phyloP scores from a whole-genome alignment of 2,329 filamentous ascomycete species.

The Neurospora crassa region DNA sequence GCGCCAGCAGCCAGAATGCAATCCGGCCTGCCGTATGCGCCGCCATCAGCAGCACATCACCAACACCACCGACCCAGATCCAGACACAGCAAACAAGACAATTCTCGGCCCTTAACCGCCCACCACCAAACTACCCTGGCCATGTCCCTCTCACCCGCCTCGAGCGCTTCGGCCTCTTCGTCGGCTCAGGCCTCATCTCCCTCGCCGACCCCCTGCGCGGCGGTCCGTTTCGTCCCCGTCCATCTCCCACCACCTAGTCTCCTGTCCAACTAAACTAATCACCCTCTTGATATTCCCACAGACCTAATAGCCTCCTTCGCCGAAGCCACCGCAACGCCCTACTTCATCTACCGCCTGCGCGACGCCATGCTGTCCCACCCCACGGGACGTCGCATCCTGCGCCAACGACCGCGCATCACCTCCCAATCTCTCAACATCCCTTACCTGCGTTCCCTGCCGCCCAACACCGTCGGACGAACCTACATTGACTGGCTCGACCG shows the following conservation, averaged over 20 bases:
- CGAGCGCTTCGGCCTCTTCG: slow-evolving; percentile 64
- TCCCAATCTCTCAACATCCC: slow-evolving; percentile 60
- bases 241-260: not conserved
- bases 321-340: slow-evolving; percentile 88
- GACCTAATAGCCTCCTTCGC: slow-evolving; percentile 88
- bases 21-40: slow-evolving; percentile 2
- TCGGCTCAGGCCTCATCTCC: slow-evolving; percentile 54
- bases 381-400: slow-evolving; percentile 84
- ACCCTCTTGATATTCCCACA: too few species aligned
- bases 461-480: slow-evolving; percentile 65
- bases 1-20: slow-evolving; percentile 1
- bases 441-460: slow-evolving; percentile 61
- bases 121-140: slow-evolving; percentile 78
- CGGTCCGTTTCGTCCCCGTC: slow-evolving; percentile 35
- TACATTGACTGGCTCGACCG: slow-evolving; percentile 90
- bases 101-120: slow-evolving; percentile 80
- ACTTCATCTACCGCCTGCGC: slow-evolving; percentile 87
- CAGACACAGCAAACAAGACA: slow-evolving; percentile 12
- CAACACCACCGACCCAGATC: not conserved
- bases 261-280: not conserved
- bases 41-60: not conserved
- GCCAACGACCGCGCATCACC: slow-evolving; percentile 79
- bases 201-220: slow-evolving; percentile 70
- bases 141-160: slow-evolving; percentile 78
- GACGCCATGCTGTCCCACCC: slow-evolving; percentile 79